Evolutionary conservation across 1,284 basidiomycete species (phyloP), one percentile per base, ranked within the genome.

Genomic region (Nidula niveotomentosa): DNA sequence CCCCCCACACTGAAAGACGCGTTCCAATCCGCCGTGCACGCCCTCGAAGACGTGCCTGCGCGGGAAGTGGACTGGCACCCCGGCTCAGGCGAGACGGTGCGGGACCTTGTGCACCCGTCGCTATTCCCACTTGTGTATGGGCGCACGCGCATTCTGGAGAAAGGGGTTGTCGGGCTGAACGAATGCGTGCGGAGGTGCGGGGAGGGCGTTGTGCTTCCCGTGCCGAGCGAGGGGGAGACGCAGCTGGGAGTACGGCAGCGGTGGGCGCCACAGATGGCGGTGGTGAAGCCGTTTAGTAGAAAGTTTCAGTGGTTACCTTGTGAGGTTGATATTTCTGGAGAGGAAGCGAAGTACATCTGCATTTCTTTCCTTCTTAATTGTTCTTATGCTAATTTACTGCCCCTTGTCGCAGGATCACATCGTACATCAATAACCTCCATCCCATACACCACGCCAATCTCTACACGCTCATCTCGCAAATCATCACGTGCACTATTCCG

Each of bases 61-160:
- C 56, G 67, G 0, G 17, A 65, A 52, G 67, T 70, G 50, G 75
- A 77, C 62, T 77, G 74, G 74, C 75, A 76, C 55, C 75, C 75
- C 1, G 62, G 67, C 13, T 73, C 70, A 9, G 61, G 76, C 46
- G 60, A 64, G 1, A 72, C 63, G 36, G 76, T 78, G 2, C 69
- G 77, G 15, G 73, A 77, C 54, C 67, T 78, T 37, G 72, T 78
- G 1, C 74, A 79, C 54, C 77, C 76, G 0, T 76, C 73, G 1
- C 63, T 77, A 6, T 78, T 68, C 53, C 71, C 70, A 1, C 55
- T 76, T 3, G 61, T 73, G 3, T 75, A 75, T 58, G 68, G 66
- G 6, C 35, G 51, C 8, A 61, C 57, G 1, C 45, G 58, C 7
- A 51, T 61, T 8, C 50, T 65, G 17, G 30, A 47, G 9, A 51